A percentile compares a stretch with the other conserved stretches of the same genome.
phyloP scores from a whole-genome alignment of 1,139 yeast genomes.

The Komagataea norvegica region DNA sequence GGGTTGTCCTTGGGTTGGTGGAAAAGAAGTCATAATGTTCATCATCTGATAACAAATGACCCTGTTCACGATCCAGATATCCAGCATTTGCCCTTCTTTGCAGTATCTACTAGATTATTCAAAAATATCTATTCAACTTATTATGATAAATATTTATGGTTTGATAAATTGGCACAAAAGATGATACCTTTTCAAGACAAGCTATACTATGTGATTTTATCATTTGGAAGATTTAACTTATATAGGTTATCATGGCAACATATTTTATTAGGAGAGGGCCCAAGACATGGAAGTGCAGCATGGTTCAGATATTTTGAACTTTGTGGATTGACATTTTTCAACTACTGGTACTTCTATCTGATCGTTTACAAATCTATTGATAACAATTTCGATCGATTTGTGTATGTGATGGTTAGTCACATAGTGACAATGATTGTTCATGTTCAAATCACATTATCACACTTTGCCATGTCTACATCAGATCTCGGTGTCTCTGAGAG shows the following conservation, averaged over 20 bases:
- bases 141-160: conserved; percentile 61
- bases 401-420: conserved; percentile 69
- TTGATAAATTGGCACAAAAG: conserved; percentile 59
- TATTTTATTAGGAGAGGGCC: conserved; percentile 68
- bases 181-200: conserved; percentile 63
- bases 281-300: conserved; percentile 75
- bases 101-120: conserved; percentile 70
- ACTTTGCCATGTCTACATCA: conserved; percentile 90
- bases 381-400: conserved; percentile 46
- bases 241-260: conserved; percentile 80
- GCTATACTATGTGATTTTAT: conserved; percentile 70
- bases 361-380: conserved; percentile 49
- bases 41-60: conserved; percentile 82
- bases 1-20: conserved; percentile 92
- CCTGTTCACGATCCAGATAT: conserved; percentile 94
- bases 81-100: conserved; percentile 88
- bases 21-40: conserved; percentile 90
- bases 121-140: conserved; percentile 72
- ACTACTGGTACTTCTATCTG: conserved; percentile 76
- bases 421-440: conserved; percentile 84
- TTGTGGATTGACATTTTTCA: conserved; percentile 60
- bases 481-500: conserved; percentile 79
- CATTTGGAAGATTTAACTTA: conserved; percentile 82
- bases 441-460: conserved; percentile 85
- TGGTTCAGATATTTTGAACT: conserved; percentile 81